Evolutionary conservation across 257 asterid species (phyloP), one percentile per base, ranked within the genome.

Genomic region (Lantana camara): DNA sequence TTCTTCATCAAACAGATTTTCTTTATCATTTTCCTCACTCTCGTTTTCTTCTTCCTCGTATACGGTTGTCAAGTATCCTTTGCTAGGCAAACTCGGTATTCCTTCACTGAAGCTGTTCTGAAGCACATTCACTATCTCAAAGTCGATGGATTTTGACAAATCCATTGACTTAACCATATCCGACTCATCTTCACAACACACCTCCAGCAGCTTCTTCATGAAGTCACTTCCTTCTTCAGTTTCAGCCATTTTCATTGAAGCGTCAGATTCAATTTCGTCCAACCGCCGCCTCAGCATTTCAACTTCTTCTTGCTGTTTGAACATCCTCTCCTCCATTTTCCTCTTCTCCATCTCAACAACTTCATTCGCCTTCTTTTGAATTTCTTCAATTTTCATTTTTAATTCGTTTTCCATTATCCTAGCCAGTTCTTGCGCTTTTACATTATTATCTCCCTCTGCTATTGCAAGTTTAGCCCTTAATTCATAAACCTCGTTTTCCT

Each of bases 131-230:
- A 80, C 78, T 0, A 80, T 74, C 21, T 85, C 96, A 79, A 90
- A 40, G 58, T 94, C 99, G 1, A 81, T 74, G 0, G 99, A 94
- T 47, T 66, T 76, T 45, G 71, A 88, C 82, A 94, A 73, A 77
- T 94, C 99, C 99, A 93, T 94, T 35, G 99, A 94, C 84, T 86
- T 84, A 12, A 87, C 99, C 99, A 94, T 94, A 27, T 86, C 95
- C 0, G 91, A 62, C 40, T 86, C 96, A 1, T 88, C 96, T 1
- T 88, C 96, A 13, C 67, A 44, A 68, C 76, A 85, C 4, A 58
- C 75, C 15, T 86, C 89, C 88, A 86, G 3, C 54, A 94, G 79
- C 52, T 75, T 84, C 37, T 73, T 85, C 76, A 81, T 82, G 29
- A 94, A 88, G 51, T 73, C 62, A 37, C 79, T 83, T 27, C 90